Base-by-base conservation (phyloP, 2,329 filamentous ascomycete species). In the Colletotrichum tabaci region DNA sequence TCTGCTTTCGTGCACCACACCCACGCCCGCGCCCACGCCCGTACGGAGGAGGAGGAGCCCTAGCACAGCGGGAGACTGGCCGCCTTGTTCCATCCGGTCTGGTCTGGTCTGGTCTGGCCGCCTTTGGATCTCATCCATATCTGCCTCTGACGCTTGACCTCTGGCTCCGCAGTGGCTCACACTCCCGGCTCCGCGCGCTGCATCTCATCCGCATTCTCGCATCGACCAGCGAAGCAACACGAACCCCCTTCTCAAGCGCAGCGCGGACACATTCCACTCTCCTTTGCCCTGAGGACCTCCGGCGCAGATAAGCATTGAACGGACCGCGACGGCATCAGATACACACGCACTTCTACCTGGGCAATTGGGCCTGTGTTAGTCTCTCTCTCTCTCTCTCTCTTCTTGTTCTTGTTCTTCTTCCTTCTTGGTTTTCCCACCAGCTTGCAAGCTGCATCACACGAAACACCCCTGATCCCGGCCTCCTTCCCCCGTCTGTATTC, bases 101-200 rank as follows among this genome's bases (percentile, higher is more conserved):
- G 62, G 47, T 47, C 61, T 58, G 61, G 67, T 66, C 62, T 56
- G 62, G 47, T 47, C 61, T 58, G 35, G 35, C 46, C 55, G 35
- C 38, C 55, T 44, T 63, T 49, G 50, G 26, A 18, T 57, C 62
- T 49, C 64, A 52, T 57, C 64, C 53, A 52, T 68, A 35, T 61
- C 13, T 40, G 18, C 46, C 53, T 66, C 46, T 66, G 6, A n/a
- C 23, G 21, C 49, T 57, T 67, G 35, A 47, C 15, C 44, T 15
- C 46, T 68, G 52, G 46, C 57, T 63, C 68, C 57, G 64, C 52
- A 68, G 65, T 67, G 65, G 58, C 58, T 58, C 65, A 71, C 68
- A 62, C 65, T 68, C 65, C 58, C 68, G 68, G 58, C 65, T 68
- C 68, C 58, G 58, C 58, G 65, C 52, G 65, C 46, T 63, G 58